Evolutionary conservation across 148 eudicot species (phyloP).

Genomic region (Spergularia marina): DNA sequence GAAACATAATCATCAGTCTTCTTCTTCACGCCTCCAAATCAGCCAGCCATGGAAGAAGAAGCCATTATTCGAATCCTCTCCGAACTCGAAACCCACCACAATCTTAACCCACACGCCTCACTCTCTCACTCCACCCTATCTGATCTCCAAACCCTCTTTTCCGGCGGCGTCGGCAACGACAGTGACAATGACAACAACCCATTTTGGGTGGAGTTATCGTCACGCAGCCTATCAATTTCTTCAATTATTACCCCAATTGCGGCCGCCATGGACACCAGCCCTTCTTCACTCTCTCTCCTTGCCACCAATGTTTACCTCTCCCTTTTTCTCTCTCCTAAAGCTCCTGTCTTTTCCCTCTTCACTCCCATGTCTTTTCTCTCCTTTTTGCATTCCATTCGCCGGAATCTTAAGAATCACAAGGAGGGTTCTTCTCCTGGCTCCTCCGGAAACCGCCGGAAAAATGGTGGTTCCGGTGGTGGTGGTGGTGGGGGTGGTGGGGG

Average conservation of each 20-base stretch:
- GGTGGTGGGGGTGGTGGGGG: conserved; percentile 19
- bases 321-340: conserved; percentile 57
- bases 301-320: conserved; percentile 63
- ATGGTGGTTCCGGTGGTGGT: conserved; percentile 29
- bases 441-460: background rate
- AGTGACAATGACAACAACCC: conserved; percentile 26
- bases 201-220: conserved; percentile 47
- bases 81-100: conserved; percentile 34
- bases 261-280: conserved; percentile 57
- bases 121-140: conserved; percentile 49
- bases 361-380: conserved; percentile 74
- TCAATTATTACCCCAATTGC: conserved; percentile 51
- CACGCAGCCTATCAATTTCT: conserved; percentile 38
- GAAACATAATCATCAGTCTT: too few species aligned
- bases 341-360: conserved; percentile 76
- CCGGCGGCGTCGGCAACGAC: conserved; percentile 17
- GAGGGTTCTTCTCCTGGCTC: conserved; percentile 19
- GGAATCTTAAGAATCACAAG: conserved; percentile 41
- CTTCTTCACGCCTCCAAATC: too few species aligned
- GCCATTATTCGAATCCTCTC: conserved; percentile 17
- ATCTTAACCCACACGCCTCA: conserved; percentile 30
- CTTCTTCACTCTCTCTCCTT: conserved; percentile 42
- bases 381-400: conserved; percentile 61
- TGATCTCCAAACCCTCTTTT: conserved; percentile 39
- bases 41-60: background rate